Conservation (phyloP, 164 flowering plant genomes). For the Liriodendron chinense region DNA sequence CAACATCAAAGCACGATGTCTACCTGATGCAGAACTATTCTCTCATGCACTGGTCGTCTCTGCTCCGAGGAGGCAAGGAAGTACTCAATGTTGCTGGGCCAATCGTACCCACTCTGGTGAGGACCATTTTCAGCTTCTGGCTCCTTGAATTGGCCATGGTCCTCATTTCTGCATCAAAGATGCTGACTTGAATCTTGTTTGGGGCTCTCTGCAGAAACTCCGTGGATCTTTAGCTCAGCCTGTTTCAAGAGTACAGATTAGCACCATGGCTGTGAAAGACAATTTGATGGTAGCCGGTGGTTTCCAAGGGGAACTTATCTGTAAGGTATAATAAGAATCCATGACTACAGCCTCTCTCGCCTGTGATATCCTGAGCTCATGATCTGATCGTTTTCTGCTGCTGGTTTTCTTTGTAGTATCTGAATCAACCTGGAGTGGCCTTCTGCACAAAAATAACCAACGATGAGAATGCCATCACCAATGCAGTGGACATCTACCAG, state of each 20-base stretch:
- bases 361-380: neutral
- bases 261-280: constrained; percentile 83
- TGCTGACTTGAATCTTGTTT: neutral
- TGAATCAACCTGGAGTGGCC: constrained; percentile 65
- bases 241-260: constrained; percentile 75
- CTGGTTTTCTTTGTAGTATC: constrained; percentile 37
- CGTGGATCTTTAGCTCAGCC: constrained; percentile 53
- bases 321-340: constrained; percentile 57
- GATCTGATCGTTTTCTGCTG: neutral
- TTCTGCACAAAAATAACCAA: constrained; percentile 65
- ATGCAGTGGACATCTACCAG: constrained; percentile 63
- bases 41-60: constrained; percentile 87
- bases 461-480: constrained; percentile 88
- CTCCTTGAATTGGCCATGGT: neutral
- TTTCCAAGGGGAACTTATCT: constrained; percentile 91
- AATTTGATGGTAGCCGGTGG: constrained; percentile 88
- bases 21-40: constrained; percentile 88
- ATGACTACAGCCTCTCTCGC: neutral
- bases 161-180: neutral
- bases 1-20: constrained; percentile 92
- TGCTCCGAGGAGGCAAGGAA: constrained; percentile 58
- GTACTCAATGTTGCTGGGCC: constrained; percentile 73
- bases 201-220: constrained; percentile 33
- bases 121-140: constrained; percentile 1
- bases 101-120: constrained; percentile 55